Base-by-base conservation (phyloP, 441 rosid genomes). In the Aleurites moluccanus region DNA sequence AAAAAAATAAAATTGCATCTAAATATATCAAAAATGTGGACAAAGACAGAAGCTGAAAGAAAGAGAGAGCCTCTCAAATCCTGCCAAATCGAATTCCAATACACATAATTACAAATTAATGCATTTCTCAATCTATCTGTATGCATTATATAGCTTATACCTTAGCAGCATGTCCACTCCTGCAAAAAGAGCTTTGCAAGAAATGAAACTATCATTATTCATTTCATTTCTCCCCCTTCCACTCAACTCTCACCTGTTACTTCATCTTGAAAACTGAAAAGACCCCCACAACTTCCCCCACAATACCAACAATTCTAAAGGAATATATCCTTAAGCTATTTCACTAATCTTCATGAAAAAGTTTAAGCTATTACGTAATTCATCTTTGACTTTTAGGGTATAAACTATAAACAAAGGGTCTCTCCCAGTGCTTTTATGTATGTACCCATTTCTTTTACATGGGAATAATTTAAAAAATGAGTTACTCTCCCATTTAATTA, bases 201-300 rank as follows among this genome's bases (percentile, higher is more conserved):
- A 73, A 42, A 64, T 23, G 4, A 47, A 67, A 78, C 66, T 71
- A 80, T 63, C 35, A 77, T 70, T 11, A 23, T 4, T 28, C 16
- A 44, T 44, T 11, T 14, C 78, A 30, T 15, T 16, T 63, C 72
- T 65, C 35, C 78, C 74, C 66, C 66, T 74, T 65, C 82, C 85
- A 77, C 83, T 80, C 73, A n/a, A 73, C 72, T 60, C 74, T 75
- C 75, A 75, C 72, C 60, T 40, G 82, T 78, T 57, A 80, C 47
- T 69, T 73, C 78, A 72, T 27, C 81, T 63, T 28, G 28, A 38
- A 35, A 38, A 38, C 50, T 72, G 90, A 88, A 87, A 88, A 78
- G 86, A 82, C 83, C 88, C 52, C 68, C 65, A 75, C 86, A 87
- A 83, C 88, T 81, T 75, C 85, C 88, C 85, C 88, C 88, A 81